Evolutionary conservation across 2,329 filamentous ascomycete species (phyloP).

Genomic region (Neonectria faginata): DNA sequence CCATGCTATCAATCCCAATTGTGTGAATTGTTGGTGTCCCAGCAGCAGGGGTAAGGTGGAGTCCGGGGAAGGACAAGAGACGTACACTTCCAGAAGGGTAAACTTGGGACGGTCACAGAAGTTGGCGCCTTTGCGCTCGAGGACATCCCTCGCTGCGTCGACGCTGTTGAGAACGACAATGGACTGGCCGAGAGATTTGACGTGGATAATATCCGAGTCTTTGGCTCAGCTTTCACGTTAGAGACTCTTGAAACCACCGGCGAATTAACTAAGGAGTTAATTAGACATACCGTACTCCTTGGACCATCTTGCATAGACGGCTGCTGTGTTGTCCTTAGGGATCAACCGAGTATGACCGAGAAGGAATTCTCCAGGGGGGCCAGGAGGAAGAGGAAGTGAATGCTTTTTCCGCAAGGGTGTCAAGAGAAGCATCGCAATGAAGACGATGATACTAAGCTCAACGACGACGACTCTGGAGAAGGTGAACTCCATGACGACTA

Average conservation of each 20-base stretch:
- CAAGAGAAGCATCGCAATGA: constrained; percentile 18
- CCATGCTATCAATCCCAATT: constrained; percentile 48
- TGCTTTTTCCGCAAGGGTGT: constrained; percentile 22
- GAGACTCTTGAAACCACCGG: background rate
- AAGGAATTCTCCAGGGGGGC: constrained; percentile 46
- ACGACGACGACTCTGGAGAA: constrained; percentile 19
- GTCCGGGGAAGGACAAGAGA: background rate
- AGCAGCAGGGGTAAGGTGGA: background rate
- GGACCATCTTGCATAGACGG: constrained; percentile 44
- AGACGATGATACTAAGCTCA: constrained; percentile 24
- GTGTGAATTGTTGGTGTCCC: constrained; percentile 5
- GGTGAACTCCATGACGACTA: constrained; percentile 27
- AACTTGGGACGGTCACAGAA: constrained; percentile 59
- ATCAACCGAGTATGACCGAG: constrained; percentile 46
- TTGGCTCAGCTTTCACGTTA: constrained; percentile 8
- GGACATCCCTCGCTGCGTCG: constrained; percentile 54
- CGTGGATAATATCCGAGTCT: constrained; percentile 50
- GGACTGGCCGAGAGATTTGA: constrained; percentile 47
- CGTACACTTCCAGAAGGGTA: constrained; percentile 52
- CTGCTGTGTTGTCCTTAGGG: constrained; percentile 44
- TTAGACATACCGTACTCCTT: constrained; percentile 43
- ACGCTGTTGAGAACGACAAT: constrained; percentile 47
- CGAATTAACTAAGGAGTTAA: background rate
- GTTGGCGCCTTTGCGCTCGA: constrained; percentile 58
- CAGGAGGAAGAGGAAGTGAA: constrained; percentile 42